Evolutionary conservation across 106 monocot species (phyloP), one percentile per base, ranked within the genome.

Genomic region (Dendrobium officinale): DNA sequence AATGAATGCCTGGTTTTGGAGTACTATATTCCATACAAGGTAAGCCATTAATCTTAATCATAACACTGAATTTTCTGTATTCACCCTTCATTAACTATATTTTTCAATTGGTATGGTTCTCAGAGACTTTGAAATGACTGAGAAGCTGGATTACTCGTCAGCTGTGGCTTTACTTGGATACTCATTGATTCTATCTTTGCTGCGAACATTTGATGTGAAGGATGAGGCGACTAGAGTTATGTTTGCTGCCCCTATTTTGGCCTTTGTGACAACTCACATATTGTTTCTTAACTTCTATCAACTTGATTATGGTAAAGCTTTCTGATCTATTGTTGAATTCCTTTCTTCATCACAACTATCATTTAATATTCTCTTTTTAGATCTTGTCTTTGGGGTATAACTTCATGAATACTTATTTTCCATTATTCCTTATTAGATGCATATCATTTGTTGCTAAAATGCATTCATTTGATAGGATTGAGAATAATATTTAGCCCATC

Each of bases 1-100:
- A 9, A 93, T 95, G 84, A 98, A 98, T 83, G 89, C 95, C 41
- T 98, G 95, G 98, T 92, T 95, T 9, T 98, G 98, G 98, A 98
- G 98, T 84, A 83, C 89, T 55, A 88, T 98, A 78, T 98, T 95
- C 70, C 98, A 98, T 82, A 89, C 86, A 75, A 78, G 90, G 98
- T 98, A 84, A 82, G 42, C 31, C 72, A 70, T 42, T 22, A 5
- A 44, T 42, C 20, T 74, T 44, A 43, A 74, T 74, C 42, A 74
- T 37, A 44, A 37, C 19, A 44, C 42, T 42, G 18, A 42, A 44
- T 33, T 16, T 72, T 3, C 20, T 33, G 4, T 72, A 33, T 44
- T 44, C 19, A 5, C 74, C 18, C 42, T 42, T 6, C 19, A 43
- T 41, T 74, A 42, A 20, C 9, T 15, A 16, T 22, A 70, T 1